These are phyloP conservation scores for Marasmius tenuissimus DNA, from an alignment of 1,284 basidiomycete species.

Conservation along the genomic window DNA sequence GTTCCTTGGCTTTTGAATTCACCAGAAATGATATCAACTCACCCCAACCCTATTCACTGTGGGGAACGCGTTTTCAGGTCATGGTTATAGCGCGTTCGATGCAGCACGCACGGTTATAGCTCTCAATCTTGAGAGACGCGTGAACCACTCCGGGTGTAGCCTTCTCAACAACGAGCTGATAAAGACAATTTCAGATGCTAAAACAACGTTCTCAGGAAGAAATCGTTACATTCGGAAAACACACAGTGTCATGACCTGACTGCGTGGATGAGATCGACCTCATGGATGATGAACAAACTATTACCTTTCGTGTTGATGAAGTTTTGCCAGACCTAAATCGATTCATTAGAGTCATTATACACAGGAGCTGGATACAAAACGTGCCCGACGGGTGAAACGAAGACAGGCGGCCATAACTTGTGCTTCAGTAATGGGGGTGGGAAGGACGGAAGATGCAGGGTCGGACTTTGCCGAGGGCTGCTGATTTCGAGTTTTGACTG, in stretches of 20 bases:
- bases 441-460: neutral
- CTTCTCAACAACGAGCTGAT: conserved; percentile 60
- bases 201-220: neutral
- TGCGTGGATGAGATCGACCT: conserved; percentile 4
- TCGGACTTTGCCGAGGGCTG: neutral
- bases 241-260: conserved; percentile 73
- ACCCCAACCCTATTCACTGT: conserved; percentile 77
- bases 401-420: conserved; percentile 37
- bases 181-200: neutral
- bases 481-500: too few relatives aligned
- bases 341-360: neutral
- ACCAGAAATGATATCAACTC: conserved; percentile 20
- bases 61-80: neutral
- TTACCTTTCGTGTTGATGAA: conserved; percentile 74
- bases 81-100: neutral
- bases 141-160: conserved; percentile 68
- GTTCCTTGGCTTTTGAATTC: conserved; percentile 17
- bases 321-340: conserved; percentile 72
- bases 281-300: neutral
- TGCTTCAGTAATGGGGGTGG: conserved; percentile 3
- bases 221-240: conserved; percentile 69
- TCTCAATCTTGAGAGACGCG: conserved; percentile 68
- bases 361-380: conserved; percentile 11
- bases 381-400: conserved; percentile 62
- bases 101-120: conserved; percentile 60